Base-by-base conservation (phyloP, 805 yeast species). In the Metschnikowia dekortorum region DNA sequence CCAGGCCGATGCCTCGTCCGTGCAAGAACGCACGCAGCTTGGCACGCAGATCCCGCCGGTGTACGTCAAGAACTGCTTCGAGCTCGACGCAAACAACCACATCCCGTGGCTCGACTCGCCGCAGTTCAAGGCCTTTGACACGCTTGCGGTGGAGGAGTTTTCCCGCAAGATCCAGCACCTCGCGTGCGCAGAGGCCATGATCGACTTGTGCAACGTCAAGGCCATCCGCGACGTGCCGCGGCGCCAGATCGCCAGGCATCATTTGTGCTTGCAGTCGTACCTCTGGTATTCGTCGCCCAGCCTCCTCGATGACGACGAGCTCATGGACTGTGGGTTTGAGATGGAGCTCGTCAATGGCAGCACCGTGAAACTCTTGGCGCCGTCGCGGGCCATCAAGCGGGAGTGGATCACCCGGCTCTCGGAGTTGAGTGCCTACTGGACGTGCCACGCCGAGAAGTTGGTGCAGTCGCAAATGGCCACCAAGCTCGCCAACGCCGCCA, bases 391-490 rank as follows among this genome's bases (percentile, higher is more conserved):
- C 0, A 59, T 76, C 0, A 71, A 92, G 43, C 79, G 82, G 56
- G 79, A 78, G 53, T 91, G 97, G 98, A 73, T 85, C 0, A n/a
- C 26, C 0, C 66, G 81, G 46, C 66, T 91, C 33, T 53, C 49
- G 0, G 66, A 68, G 5, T 58, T 85, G 16, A 59, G 60, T 8
- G 53, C 52, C 1, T 91, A 84, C 62, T 91, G 97, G 97, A 37
- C 31, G 2, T 14, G 26, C 4, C 71, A 81, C 44, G 66, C 63
- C 28, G 58, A 57, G 1, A 73, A 75, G 8, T 84, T 81, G 50
- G 48, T 74, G 8, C 43, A 60, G 3, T 61, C 72, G 1, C 51
- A 75, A 44, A 58, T 73, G 44, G 51, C 54, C 4, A 54, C 78
- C 4, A 73, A 81, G 45, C 65, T 66, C 8, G 55, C 57, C 11